A percentile compares a stretch with the other conserved stretches of the same genome.
Evolutionary conservation across 768 basidiomycete genomes (phyloP).

Genomic region (Mycena olivaceomarginata): DNA sequence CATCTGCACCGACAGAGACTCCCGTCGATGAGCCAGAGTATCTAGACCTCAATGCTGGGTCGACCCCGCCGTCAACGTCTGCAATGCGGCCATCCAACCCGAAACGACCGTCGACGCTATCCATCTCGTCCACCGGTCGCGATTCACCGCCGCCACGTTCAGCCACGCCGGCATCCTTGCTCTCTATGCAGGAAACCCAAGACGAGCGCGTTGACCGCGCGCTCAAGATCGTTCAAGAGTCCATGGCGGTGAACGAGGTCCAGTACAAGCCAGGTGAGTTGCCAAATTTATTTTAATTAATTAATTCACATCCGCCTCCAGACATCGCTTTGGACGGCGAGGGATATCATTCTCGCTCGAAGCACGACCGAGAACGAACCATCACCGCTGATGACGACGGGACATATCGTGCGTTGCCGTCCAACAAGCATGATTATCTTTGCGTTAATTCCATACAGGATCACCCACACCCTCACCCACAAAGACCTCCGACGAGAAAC

Average conservation of each 20-base stretch:
- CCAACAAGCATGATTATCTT: background rate
- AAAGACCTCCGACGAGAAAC: conserved; percentile 4
- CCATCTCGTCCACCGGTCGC: conserved; percentile 20
- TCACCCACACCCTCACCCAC: conserved; percentile 50
- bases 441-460: conserved; percentile 27
- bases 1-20: conserved; percentile 46
- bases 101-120: conserved; percentile 39
- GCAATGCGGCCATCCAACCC: conserved; percentile 24
- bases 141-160: conserved; percentile 19
- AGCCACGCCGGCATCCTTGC: conserved; percentile 45
- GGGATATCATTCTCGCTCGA: conserved; percentile 81
- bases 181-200: conserved; percentile 58
- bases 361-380: conserved; percentile 62
- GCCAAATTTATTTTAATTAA: background rate
- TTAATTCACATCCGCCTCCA: conserved; percentile 49
- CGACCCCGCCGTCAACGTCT: conserved; percentile 33
- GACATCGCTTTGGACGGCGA: conserved; percentile 89
- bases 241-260: conserved; percentile 72
- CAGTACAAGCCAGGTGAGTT: conserved; percentile 77
- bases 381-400: conserved; percentile 57
- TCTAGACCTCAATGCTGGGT: conserved; percentile 84
- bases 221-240: conserved; percentile 63
- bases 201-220: conserved; percentile 71
- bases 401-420: conserved; percentile 21
- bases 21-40: conserved; percentile 82